A percentile compares a stretch with the other conserved stretches of the same genome.
These are phyloP conservation scores for Verticillium albo-atrum DNA, from an alignment of 2,329 filamentous ascomycete species.

Conservation along the genomic window DNA sequence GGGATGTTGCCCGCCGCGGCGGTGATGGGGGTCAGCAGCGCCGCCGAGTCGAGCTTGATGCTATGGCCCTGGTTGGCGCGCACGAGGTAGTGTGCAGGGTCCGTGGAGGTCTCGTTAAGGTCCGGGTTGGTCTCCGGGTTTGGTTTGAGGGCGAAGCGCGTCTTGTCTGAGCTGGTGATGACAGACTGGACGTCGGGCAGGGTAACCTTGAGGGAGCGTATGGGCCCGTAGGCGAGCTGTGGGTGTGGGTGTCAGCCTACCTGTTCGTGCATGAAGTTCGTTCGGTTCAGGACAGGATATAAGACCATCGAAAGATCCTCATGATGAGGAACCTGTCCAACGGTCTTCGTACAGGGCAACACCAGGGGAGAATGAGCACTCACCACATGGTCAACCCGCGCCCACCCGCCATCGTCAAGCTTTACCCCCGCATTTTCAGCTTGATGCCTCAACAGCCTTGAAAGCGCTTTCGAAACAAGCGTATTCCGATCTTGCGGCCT, in stretches of 20 bases:
- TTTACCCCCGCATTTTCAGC: slow-evolving; percentile 50
- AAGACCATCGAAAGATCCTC: not conserved
- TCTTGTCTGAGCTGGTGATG: slow-evolving; percentile 78
- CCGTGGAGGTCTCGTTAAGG: slow-evolving; percentile 24
- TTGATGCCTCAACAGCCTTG: slow-evolving; percentile 51
- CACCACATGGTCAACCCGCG: slow-evolving; percentile 53
- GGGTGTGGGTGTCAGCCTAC: slow-evolving; percentile 1
- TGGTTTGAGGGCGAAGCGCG: slow-evolving; percentile 78
- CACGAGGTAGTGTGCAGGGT: slow-evolving; percentile 73
- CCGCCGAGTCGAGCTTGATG: slow-evolving; percentile 68
- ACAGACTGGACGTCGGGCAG: slow-evolving; percentile 67
- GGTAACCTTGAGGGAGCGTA: slow-evolving; percentile 68
- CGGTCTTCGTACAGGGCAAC: too few species aligned
- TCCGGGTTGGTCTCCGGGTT: slow-evolving; percentile 26
- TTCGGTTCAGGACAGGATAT: not conserved
- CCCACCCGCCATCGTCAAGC: slow-evolving; percentile 57
- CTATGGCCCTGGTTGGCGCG: slow-evolving; percentile 95
- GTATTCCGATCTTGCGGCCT: slow-evolving; percentile 35
- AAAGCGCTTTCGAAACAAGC: slow-evolving; percentile 49
- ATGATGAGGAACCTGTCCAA: not conserved
- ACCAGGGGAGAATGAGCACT: slow-evolving; percentile 29
- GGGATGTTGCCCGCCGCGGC: slow-evolving; percentile 56
- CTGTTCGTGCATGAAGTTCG: not conserved
- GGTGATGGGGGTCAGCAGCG: slow-evolving; percentile 65
- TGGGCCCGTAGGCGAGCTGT: slow-evolving; percentile 48